phyloP scores from a whole-genome alignment of 192 early-diverging fungal species.

The Paraglomus occultum region DNA sequence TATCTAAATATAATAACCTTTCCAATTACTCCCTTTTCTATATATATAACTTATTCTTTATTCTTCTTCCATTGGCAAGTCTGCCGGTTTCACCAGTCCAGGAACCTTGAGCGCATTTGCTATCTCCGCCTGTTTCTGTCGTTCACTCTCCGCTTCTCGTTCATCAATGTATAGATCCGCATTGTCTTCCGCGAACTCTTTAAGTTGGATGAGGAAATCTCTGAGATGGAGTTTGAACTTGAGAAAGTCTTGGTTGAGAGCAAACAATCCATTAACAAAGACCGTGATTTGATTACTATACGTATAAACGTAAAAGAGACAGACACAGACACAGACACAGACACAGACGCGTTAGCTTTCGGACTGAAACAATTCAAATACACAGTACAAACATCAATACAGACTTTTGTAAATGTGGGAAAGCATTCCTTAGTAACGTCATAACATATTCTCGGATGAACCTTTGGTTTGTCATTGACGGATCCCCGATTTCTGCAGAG shows the following conservation, averaged over 20 bases:
- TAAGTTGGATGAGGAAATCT: conserved; percentile 92
- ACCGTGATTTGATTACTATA: conserved; percentile 75
- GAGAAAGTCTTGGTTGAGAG: conserved; percentile 73
- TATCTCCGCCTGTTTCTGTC: conserved; percentile 74
- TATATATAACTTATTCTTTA: conserved; percentile 32
- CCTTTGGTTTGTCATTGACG: conserved; percentile 73
- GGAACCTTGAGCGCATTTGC: conserved; percentile 86
- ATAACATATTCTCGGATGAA: conserved; percentile 85
- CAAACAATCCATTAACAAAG: conserved; percentile 87
- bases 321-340: too few species aligned
- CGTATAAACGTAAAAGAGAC: background rate
- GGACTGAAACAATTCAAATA: background rate
- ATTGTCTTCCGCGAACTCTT: conserved; percentile 92
- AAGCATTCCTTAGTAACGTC: conserved; percentile 80
- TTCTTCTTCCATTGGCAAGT: conserved; percentile 61
- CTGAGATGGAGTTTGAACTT: conserved; percentile 93
- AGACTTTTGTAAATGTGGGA: conserved; percentile 87
- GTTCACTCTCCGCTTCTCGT: conserved; percentile 79
- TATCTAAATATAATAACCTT: too few species aligned
- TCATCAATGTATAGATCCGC: conserved; percentile 86
- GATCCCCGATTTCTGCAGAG: conserved; percentile 65
- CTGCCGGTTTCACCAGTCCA: conserved; percentile 95
- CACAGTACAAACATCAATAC: conserved; percentile 15
- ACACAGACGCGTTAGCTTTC: background rate
- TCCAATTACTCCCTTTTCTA: background rate